Evolutionary conservation across 2,329 filamentous ascomycete species (phyloP).

Genomic region (Corniculantispora saksenae): DNA sequence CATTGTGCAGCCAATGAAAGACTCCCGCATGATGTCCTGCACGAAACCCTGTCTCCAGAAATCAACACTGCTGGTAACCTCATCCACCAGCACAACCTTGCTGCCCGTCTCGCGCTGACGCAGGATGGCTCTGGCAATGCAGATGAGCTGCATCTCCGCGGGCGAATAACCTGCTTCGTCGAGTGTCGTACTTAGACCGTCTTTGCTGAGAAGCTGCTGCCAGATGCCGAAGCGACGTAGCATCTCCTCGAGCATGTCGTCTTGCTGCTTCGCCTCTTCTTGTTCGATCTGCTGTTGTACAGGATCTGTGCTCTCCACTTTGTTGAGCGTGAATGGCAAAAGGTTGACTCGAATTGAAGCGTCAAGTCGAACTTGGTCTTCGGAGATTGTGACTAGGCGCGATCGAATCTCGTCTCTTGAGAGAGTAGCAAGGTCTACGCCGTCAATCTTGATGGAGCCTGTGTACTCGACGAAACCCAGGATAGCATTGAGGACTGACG

Average conservation of each 20-base stretch:
- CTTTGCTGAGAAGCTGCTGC: neutral
- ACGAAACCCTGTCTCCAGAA: neutral
- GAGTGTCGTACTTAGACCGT: neutral
- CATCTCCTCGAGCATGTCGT: neutral
- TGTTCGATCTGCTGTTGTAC: neutral
- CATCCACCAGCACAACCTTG: slow-evolving; percentile 15
- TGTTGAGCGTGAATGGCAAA: slow-evolving; percentile 2
- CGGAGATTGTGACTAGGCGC: slow-evolving; percentile 44
- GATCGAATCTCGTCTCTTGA: slow-evolving; percentile 43
- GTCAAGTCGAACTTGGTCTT: slow-evolving; percentile 46
- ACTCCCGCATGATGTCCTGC: slow-evolving; percentile 12
- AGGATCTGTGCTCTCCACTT: neutral
- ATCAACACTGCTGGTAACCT: slow-evolving; percentile 3
- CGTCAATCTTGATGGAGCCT: slow-evolving; percentile 42
- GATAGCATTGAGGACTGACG: slow-evolving; percentile 10
- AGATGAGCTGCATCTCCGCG: slow-evolving; percentile 2
- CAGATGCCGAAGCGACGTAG: slow-evolving; percentile 8
- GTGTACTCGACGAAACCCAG: slow-evolving; percentile 12
- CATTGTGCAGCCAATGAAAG: slow-evolving; percentile 11
- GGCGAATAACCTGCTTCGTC: neutral
- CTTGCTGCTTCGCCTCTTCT: slow-evolving; percentile 1
- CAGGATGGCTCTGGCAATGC: slow-evolving; percentile 11
- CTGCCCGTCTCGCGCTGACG: slow-evolving; percentile 7
- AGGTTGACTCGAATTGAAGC: slow-evolving; percentile 46
- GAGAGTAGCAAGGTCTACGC: slow-evolving; percentile 40